Base-by-base conservation (phyloP, 768 basidiomycete genomes). In the Mycena sanguinolenta region DNA sequence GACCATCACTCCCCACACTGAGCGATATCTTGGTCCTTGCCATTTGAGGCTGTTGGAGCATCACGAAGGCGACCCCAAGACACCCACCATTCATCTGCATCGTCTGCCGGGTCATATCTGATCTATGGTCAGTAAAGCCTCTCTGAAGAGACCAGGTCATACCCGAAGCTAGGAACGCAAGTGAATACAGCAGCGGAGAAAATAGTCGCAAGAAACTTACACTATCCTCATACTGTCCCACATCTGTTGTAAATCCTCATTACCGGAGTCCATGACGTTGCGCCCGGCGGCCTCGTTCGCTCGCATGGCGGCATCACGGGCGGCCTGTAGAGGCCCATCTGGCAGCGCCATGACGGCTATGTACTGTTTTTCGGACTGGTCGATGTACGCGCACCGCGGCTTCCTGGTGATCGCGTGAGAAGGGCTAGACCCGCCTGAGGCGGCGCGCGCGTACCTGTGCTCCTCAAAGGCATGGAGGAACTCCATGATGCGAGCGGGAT, bases 171-270 rank as follows among this genome's bases (percentile, higher is more conserved):
- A 46, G 10, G 46, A 49, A 32, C 21, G 30, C 19, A 4, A 30
- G 49, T 63, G 17, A 46, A 30, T 46, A 32, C 23, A 50, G 10
- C 23, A 50, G 19, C 49, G 49, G 49, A 50, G 49, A 25, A 50
- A 12, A n/a, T 25, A 13, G 14, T 50, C 49, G 49, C 17, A 12
- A 5, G 32, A 9, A 21, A 52, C 71, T 13, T 34, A 68, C 71
- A 72, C 58, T 58, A 62, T 68, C n/a, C 66, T 58, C 67, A 68
- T 72, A 16, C 65, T 67, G n/a, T 68, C 71, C 67, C 63, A 61
- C 57, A 72, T 72, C 1, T 21, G 23, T 46, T 67, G 63, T 27
- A 72, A 16, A 25, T 65, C 32, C 19, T 9, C 28, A 39, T 72
- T 58, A 4, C 49, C 61, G 2, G 58, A 17, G 27, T 72, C 71